A percentile compares a stretch with the other conserved stretches of the same genome.
phyloP scores from a whole-genome alignment of 2,329 filamentous ascomycete genomes.

The Thermomyces lanuginosus region DNA sequence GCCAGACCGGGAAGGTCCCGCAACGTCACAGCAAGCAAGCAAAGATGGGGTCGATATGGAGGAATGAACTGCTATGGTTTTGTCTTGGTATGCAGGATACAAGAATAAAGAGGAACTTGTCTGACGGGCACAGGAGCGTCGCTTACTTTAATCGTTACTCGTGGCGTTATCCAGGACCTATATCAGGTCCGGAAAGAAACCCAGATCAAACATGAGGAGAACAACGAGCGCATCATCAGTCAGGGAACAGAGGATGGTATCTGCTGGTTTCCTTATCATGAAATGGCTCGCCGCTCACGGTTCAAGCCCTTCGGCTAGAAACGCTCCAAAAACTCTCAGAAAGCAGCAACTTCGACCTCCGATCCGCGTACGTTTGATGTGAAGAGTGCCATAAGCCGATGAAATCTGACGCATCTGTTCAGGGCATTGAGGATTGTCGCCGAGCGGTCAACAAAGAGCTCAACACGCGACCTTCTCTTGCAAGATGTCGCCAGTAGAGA shows the following conservation, averaged over 20 bases:
- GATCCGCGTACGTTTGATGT: constrained; percentile 47
- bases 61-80: constrained; percentile 5
- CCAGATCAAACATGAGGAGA: constrained; percentile 47
- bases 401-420: not conserved
- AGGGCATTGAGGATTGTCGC: constrained; percentile 32
- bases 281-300: not conserved
- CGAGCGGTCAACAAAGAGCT: constrained; percentile 27
- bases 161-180: constrained; percentile 40
- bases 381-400: constrained; percentile 27
- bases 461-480: constrained; percentile 24
- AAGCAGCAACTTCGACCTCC: constrained; percentile 57
- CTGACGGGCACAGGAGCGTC: constrained; percentile 16
- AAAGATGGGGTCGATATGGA: no score
- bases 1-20: no score
- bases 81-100: constrained; percentile 1
- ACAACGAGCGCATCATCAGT: constrained; percentile 56
- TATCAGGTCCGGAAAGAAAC: constrained; percentile 28
- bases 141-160: constrained; percentile 32
- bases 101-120: constrained; percentile 3
- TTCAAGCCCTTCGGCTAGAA: constrained; percentile 40
- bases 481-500: constrained; percentile 26
- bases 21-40: no score
- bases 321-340: constrained; percentile 52
- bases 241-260: constrained; percentile 55
- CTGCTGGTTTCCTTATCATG: not conserved